Base-by-base conservation (phyloP, 1,139 yeast genomes). In the Pichia sp. region DNA sequence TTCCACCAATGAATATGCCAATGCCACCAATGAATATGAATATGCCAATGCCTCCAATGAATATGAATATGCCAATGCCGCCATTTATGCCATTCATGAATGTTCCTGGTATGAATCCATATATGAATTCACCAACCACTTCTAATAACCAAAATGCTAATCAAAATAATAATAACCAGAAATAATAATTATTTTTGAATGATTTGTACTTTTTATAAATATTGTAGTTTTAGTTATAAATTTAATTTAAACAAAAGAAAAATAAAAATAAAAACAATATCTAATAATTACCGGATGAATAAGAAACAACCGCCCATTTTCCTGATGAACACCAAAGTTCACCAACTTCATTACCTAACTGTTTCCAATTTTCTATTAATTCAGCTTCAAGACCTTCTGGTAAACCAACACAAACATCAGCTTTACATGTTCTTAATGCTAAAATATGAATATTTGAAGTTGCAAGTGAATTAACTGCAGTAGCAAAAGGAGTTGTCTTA, bases 351-450 rank as follows among this genome's bases (percentile, higher is more conserved):
- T 80, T 74, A 4, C 84, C 83, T 56, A 67, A 66, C 20, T 57
- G 52, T 50, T 61, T 59, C 81, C 93, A 87, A 38, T 66, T 65
- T 44, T 70, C 63, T 35, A 74, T 70, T 50, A 91, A 70, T 56
- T 77, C 69, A 52, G 82, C 89, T 50, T 84, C 83, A 24, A 75
- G 65, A 2, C 96, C 96, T 32, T 71, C 66, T 6, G 74, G 70
- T 48, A 91, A 73, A 3, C 95, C 97, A 38, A 84, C 95, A 42
- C 84, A 81, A n/a, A 89, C 97, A 60, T 93, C 98, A 1, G 97
- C 96, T 63, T 91, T 91, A 62, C 95, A 81, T 3, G 98, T 91
- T 67, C 99, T 77, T 55, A 91, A 70, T 24, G 94, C 74, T 49
- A 87, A 66, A 20, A 86, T 56, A 14, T 78, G 79, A 42, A 91